phyloP scores from a whole-genome alignment of 768 basidiomycete species.

The Pulveroboletus sp. region DNA sequence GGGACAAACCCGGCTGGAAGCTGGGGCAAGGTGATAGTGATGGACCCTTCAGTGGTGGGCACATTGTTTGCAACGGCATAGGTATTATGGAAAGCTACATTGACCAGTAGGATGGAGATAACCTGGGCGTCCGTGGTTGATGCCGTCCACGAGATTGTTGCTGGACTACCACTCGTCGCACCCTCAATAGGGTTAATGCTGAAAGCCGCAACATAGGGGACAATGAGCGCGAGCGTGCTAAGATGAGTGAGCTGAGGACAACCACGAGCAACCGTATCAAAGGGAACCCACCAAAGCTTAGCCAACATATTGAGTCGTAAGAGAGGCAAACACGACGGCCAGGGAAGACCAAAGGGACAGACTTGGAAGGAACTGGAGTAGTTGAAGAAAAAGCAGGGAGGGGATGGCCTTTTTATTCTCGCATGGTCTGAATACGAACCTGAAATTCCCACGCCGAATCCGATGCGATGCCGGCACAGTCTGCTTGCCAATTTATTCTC shows the following conservation, averaged over 20 bases:
- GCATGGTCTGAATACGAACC: conserved; percentile 4
- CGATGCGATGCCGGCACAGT: conserved; percentile 20
- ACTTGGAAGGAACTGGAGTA: conserved; percentile 12
- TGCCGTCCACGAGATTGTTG: conserved; percentile 47
- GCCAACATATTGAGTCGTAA: conserved; percentile 43
- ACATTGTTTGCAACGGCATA: conserved; percentile 57
- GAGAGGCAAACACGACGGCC: background rate
- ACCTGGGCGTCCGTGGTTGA: conserved; percentile 35
- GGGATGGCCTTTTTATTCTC: conserved; percentile 22
- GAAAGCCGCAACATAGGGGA: conserved; percentile 44
- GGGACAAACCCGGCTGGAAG: conserved; percentile 41
- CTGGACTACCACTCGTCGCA: conserved; percentile 27
- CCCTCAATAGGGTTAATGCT: conserved; percentile 36
- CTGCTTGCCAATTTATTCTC: conserved; percentile 13
- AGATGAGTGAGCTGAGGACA: background rate
- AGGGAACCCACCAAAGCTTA: conserved; percentile 40
- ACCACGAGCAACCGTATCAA: no score
- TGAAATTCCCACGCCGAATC: conserved; percentile 19
- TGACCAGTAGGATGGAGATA: conserved; percentile 46
- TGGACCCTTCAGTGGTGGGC: conserved; percentile 26
- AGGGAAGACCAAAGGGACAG: conserved; percentile 13
- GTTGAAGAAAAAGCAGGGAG: background rate
- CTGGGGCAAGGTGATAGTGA: conserved; percentile 42
- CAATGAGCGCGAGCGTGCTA: conserved; percentile 42
- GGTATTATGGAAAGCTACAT: conserved; percentile 45